Base-by-base conservation (phyloP, 768 basidiomycete genomes). In the Mycena alexandri region DNA sequence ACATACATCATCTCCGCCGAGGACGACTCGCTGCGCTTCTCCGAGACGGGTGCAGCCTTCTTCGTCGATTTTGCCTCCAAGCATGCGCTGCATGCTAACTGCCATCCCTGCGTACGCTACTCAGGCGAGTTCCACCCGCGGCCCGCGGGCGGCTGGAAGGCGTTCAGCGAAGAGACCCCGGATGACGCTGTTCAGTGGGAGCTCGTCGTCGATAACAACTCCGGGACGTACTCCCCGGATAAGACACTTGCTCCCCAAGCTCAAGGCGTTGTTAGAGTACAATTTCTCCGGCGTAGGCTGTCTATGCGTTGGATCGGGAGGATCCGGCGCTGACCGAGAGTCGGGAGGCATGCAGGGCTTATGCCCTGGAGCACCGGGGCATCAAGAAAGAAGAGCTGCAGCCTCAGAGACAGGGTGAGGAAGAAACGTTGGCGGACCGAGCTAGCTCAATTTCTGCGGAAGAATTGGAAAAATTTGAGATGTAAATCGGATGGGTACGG, bases 31-130 rank as follows among this genome's bases (percentile, higher is more conserved):
- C 84, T 94, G 70, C 86, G 93, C 22, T 94, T 95, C 79, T 93
- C 92, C 29, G 93, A 94, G 77, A 95, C 93, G 4, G 93, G 93
- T 17, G 92, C 93, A 13, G 90, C 92, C 38, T 95, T 95, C 79
- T 93, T 93, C 72, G 92, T 94, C 67, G 92, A 94, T 78, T 91
- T 94, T 75, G 91, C 90, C 47, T 92, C 90, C 29, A 95, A 96
- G 78, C 94, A 95, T 74, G 94, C 93, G 6, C 83, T 95, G 75
- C 93, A 95, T 79, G 83, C 89, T 46, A 92, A 93, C 75, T 93
- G 92, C 74, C 83, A 84, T 17, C 82, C 84, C 67, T 76, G 79
- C 17, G 93, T 94, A 65, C 82, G 90, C 54, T 94, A 93, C 73
- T 84, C 86, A 51, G 93, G 93, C 24, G 93, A 94, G 79, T 94